Base-by-base conservation (phyloP, 371 early-diverging fungal genomes). In the Choanephora cucurbitarum region DNA sequence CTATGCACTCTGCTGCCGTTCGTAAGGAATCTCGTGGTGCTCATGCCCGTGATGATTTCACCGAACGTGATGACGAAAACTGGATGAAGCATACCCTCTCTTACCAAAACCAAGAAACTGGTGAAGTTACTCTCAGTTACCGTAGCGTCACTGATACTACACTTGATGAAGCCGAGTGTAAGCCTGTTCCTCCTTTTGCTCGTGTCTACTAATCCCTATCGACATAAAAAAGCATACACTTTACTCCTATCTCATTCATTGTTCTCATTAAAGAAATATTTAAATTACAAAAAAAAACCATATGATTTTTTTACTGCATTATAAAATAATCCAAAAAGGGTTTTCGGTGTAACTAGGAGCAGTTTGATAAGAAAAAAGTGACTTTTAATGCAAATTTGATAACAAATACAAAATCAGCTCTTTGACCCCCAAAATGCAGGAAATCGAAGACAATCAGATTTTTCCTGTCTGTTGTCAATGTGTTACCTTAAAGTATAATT, bases 51-150 rank as follows among this genome's bases (percentile, higher is more conserved):
- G 97, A 96, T 71, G 98, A 96, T 78, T 96, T 64, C 72, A 77
- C 83, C 57, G 84, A 79, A 5, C 92, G 97, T 72, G 89, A 96
- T 75, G 98, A 97, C 72, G 75, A 77, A 55, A 82, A 94, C 70
- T 98, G 96, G 97, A 95, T 96, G 96, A 97, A 97, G 88, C 98
- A 98, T 83, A 95, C 96, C 44, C 83, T 98, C 48, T 94, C 97
- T 50, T 94, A 89, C 85, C 91, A 94, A 82, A 81, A 92, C 70
- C 90, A 87, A 61, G 79, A 89, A 58, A 87, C 90, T 39, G 88
- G 89, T 54, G 81, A 87, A 44, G 88, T 93, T 44, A 84, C 75
- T 64, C 80, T 98, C 45, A 75, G 74, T 52, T 97, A 98, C 83
- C 89, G 98, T 59, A 70, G 70, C 17, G 97, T 97, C 55, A 81